Evolutionary conservation across 495 filamentous ascomycete species (phyloP).

Genomic region (Clohesyomyces aquaticus): DNA sequence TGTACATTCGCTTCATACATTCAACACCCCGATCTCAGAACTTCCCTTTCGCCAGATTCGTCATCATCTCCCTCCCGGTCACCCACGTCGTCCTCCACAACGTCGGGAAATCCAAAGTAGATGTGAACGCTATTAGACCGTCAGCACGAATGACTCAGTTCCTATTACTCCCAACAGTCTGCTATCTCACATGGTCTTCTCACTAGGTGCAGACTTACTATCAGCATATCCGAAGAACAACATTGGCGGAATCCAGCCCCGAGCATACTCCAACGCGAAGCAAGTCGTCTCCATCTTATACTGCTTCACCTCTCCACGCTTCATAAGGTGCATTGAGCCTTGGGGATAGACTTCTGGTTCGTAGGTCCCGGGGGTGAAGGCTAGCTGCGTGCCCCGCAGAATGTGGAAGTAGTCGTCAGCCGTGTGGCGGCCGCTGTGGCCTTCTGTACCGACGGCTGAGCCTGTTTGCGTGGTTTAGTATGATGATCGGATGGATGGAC

Average conservation of each 20-base stretch:
- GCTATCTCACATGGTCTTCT: conserved; percentile 51
- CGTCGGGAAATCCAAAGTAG: conserved; percentile 68
- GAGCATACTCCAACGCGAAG: conserved; percentile 86
- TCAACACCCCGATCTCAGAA: conserved; percentile 53
- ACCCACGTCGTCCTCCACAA: conserved; percentile 74
- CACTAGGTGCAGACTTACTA: conserved; percentile 44
- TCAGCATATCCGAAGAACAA: conserved; percentile 85
- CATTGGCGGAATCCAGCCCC: conserved; percentile 91
- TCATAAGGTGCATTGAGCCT: conserved; percentile 77
- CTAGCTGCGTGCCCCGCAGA: conserved; percentile 71
- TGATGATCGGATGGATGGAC: too few species aligned
- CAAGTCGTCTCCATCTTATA: conserved; percentile 80
- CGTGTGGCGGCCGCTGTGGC: conserved; percentile 83
- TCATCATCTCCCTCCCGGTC: conserved; percentile 73
- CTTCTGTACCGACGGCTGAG: conserved; percentile 79
- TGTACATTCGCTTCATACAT: too few species aligned
- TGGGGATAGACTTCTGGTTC: conserved; percentile 74
- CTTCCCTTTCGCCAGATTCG: conserved; percentile 71
- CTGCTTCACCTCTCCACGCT: conserved; percentile 77
- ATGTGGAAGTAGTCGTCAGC: conserved; percentile 95
- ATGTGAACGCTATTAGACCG: conserved; percentile 20
- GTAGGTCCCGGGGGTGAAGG: conserved; percentile 66
- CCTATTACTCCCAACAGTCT: too few species aligned
- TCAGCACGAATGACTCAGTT: too few species aligned
- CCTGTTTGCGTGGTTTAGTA: neutral